Percentiles rank a stretch among this genome's conserved stretches.
These are phyloP conservation scores for Allodekkera sacchari DNA, from an alignment of 805 yeast species.

Conservation along the genomic window DNA sequence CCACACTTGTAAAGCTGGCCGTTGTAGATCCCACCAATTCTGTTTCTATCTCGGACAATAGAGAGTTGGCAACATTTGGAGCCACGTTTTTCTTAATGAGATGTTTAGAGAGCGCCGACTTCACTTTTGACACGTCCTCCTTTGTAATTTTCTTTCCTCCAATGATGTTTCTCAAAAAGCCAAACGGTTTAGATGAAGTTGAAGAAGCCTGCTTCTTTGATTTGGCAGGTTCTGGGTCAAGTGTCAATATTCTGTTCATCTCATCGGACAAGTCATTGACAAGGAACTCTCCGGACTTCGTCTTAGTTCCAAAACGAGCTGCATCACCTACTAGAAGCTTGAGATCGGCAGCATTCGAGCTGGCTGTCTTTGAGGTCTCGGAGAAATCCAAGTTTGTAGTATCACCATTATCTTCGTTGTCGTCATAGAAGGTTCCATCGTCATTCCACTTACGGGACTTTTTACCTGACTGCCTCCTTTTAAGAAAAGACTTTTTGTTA, in stretches of 20 bases:
- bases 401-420: slow-evolving; percentile 26
- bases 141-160: slow-evolving; percentile 64
- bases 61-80: slow-evolving; percentile 72
- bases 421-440: slow-evolving; percentile 49
- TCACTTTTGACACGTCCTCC: slow-evolving; percentile 56
- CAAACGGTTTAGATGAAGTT: slow-evolving; percentile 35
- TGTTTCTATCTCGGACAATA: slow-evolving; percentile 62
- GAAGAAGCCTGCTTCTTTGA: slow-evolving; percentile 16
- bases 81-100: slow-evolving; percentile 84
- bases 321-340: slow-evolving; percentile 31
- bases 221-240: slow-evolving; percentile 9
- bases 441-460: slow-evolving; percentile 58
- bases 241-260: slow-evolving; percentile 31
- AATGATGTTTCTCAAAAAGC: slow-evolving; percentile 49
- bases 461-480: slow-evolving; percentile 19
- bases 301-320: slow-evolving; percentile 31
- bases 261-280: slow-evolving; percentile 55
- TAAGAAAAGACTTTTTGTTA: too few species aligned
- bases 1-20: slow-evolving; percentile 65
- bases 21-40: slow-evolving; percentile 68
- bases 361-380: slow-evolving; percentile 13
- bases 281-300: slow-evolving; percentile 51
- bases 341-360: slow-evolving; percentile 18
- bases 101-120: slow-evolving; percentile 63
- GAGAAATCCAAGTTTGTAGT: slow-evolving; percentile 47